Evolutionary conservation across 1,139 yeast genomes (phyloP), one percentile per base, ranked within the genome.

Genomic region (Geotrichum carabidarum): DNA sequence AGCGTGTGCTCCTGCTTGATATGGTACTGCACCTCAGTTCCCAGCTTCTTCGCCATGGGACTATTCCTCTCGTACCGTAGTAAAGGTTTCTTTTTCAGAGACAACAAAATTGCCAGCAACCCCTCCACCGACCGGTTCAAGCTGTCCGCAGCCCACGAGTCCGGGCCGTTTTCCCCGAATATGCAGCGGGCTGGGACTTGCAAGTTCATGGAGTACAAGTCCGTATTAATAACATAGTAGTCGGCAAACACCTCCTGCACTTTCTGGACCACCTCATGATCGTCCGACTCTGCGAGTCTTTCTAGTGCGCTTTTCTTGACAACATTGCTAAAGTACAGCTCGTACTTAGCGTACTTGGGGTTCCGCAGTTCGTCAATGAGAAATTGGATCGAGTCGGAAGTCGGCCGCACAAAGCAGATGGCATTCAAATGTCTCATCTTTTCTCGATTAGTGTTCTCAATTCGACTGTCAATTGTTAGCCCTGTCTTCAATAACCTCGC

Each of bases 191-290:
- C 58, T 48, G 62, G 69, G 37, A 62, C 54, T 1, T 63, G 58
- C 40, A 77, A 58, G 46, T 74, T 74, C 34, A 81, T 67, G 0
- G 80, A 73, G 66, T 79, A 91, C 46, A 93, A 71, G 63, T 86
- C 86, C 57, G 76, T 76, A 68, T 89, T 89, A 53, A 90, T 73
- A 6, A 87, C 83, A 59, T 80, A 76, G 67, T 85, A 91, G 68
- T 93, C 98, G 60, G 85, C 88, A 66, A 89, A 93, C 48, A 90
- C 68, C 66, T 93, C 99, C 58, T 84, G 81, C 1, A 93, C 90
- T 59, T 79, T 80, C 4, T 78, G 73, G 8, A 94, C 86, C 6
- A 82, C 81, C 66, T 91, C 99, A 63, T 82, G 77, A 65, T 88
- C 94, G 69, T 93, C 99, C 1, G 88, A 80, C 68, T 89, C 96